Percentiles rank a stretch among this genome's conserved stretches.
Evolutionary conservation across 768 basidiomycete genomes (phyloP).

Genomic region (Mycena vitilis): DNA sequence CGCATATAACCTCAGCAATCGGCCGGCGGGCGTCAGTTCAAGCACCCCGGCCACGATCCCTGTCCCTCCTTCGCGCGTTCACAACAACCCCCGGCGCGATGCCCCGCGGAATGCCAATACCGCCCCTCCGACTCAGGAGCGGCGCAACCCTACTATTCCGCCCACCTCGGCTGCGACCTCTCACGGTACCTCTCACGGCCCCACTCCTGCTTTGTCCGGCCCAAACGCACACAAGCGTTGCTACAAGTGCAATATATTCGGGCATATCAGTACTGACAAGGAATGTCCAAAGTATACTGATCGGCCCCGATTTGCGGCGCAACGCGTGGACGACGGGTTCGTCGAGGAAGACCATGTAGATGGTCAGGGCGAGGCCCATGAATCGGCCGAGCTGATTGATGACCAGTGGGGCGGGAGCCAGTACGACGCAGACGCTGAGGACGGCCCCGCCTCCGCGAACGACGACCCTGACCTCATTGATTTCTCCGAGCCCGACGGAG

Average conservation of each 20-base stretch:
- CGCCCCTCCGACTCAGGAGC: not conserved
- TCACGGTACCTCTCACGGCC: too few relatives aligned
- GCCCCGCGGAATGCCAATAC: not conserved
- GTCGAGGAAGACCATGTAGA: not conserved
- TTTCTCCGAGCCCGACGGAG: not conserved
- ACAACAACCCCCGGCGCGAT: not conserved
- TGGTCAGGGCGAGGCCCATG: too few relatives aligned
- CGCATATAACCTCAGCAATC: not conserved
- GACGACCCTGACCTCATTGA: not conserved
- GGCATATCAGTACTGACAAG: not conserved
- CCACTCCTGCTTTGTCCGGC: not conserved
- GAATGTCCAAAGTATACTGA: not conserved
- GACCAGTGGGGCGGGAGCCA: conserved; percentile 3
- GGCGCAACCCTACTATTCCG: not conserved
- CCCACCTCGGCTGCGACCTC: too few relatives aligned
- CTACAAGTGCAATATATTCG: not conserved
- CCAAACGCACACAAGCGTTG: not conserved
- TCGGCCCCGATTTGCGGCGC: too few relatives aligned
- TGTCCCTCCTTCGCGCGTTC: too few relatives aligned
- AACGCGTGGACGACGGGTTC: not conserved
- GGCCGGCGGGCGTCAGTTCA: too few relatives aligned
- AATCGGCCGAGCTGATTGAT: not conserved
- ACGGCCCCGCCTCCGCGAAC: not conserved
- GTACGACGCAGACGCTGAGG: not conserved
- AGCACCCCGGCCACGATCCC: too few relatives aligned